phyloP scores from a whole-genome alignment of 2,329 filamentous ascomycete species.

The Hymenoscyphus salicellus region DNA sequence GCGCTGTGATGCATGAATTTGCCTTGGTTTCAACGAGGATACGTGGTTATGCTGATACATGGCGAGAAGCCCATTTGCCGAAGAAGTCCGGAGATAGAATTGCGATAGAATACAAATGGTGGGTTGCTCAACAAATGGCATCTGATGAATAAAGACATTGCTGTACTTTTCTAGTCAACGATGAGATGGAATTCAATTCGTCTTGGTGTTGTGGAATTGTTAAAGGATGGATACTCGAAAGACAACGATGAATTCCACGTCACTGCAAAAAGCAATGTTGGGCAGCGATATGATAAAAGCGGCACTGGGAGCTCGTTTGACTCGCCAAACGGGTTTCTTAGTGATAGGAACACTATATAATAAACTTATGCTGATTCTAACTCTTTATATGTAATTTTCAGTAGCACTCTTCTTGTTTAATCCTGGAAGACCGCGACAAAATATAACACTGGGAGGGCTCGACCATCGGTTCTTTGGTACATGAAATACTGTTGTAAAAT shows the following conservation, averaged over 20 bases:
- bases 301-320: no score
- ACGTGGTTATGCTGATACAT: background rate
- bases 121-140: background rate
- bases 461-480: no score
- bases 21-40: background rate
- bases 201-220: background rate
- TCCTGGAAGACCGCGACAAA: no score
- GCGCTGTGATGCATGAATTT: constrained; percentile 1
- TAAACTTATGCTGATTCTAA: no score
- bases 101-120: background rate
- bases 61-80: background rate
- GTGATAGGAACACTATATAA: no score
- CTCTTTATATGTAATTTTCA: no score
- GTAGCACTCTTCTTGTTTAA: no score
- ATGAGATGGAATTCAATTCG: background rate
- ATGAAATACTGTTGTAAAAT: no score
- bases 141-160: background rate
- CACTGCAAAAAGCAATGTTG: background rate
- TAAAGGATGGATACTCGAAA: background rate
- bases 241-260: background rate
- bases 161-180: background rate
- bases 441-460: no score
- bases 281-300: no score
- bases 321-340: no score
- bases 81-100: background rate